These are phyloP conservation scores for Pythium volutum DNA, from an alignment of 352 stramenopile species.

Conservation along the genomic window DNA sequence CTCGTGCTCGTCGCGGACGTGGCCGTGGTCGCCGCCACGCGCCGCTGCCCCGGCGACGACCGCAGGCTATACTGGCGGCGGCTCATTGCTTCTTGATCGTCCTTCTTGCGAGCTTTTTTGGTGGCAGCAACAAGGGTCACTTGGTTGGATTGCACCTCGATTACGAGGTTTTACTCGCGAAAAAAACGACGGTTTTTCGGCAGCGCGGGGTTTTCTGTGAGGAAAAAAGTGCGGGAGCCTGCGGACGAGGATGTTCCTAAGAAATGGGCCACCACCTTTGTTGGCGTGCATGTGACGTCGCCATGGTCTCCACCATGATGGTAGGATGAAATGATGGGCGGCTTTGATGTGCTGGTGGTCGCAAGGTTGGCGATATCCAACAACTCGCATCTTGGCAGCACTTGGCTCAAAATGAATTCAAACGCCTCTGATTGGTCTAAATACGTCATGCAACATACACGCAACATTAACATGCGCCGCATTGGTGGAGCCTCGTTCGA, in stretches of 20 bases:
- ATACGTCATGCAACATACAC: conserved; percentile 5
- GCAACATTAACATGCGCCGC: conserved; percentile 3
- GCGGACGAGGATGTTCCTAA: background rate
- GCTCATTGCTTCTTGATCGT: conserved; percentile 15
- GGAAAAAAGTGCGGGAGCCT: too few relatives aligned
- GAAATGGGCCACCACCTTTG: too few relatives aligned
- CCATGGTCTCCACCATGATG: too few relatives aligned
- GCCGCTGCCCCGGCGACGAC: conserved; percentile 21
- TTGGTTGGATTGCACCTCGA: conserved; percentile 10
- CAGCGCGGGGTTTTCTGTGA: conserved; percentile 19
- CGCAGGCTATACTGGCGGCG: conserved; percentile 36
- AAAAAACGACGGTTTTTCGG: too few relatives aligned
- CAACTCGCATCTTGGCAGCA: too few relatives aligned
- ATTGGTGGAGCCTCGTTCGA: conserved; percentile 15
- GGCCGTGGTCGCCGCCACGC: conserved; percentile 9
- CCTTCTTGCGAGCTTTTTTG: conserved; percentile 9
- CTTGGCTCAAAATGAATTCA: too few relatives aligned
- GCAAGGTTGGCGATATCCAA: too few relatives aligned
- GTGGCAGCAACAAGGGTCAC: background rate
- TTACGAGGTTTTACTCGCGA: conserved; percentile 12
- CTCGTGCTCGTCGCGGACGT: conserved; percentile 10
- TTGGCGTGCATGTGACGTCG: too few relatives aligned
- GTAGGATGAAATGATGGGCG: too few relatives aligned
- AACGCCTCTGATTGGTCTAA: conserved; percentile 17
- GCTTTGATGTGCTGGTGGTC: too few relatives aligned